A percentile compares a stretch with the other conserved stretches of the same genome.
Evolutionary conservation across 371 early-diverging fungal genomes (phyloP).

Genomic region (Rhizopus arrhizus): DNA sequence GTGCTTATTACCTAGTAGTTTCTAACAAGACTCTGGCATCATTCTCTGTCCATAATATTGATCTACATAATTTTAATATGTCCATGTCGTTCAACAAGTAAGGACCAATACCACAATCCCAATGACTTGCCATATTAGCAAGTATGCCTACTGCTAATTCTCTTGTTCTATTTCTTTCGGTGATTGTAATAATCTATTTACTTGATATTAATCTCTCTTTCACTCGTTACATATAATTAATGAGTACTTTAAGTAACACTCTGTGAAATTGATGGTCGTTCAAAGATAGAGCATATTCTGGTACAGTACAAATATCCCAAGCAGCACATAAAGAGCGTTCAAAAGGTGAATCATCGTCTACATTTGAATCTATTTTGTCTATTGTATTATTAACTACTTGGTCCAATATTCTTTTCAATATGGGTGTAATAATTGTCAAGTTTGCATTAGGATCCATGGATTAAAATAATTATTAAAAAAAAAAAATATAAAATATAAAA

Average conservation of each 20-base stretch:
- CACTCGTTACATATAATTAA: not conserved
- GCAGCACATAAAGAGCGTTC: conserved; percentile 47
- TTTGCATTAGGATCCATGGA: conserved; percentile 13
- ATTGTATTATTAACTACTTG: conserved; percentile 29
- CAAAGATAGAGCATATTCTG: conserved; percentile 36
- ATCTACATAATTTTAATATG: conserved; percentile 35
- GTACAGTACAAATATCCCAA: conserved; percentile 47
- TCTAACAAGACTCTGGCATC: conserved; percentile 45
- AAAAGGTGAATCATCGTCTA: conserved; percentile 45
- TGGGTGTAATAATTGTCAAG: conserved; percentile 31
- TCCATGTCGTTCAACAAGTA: conserved; percentile 40
- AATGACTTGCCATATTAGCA: conserved; percentile 49
- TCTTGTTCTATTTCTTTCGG: conserved; percentile 38
- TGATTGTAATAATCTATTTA: conserved; percentile 36
- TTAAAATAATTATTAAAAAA: conserved; percentile 7
- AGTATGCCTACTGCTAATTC: conserved; percentile 47
- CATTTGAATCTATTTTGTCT: conserved; percentile 20
- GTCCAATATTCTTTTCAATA: conserved; percentile 39
- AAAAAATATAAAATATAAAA: too few species aligned
- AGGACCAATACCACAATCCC: conserved; percentile 35
- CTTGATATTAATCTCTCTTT: not conserved
- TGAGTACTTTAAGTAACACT: conserved; percentile 40
- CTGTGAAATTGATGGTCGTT: conserved; percentile 32
- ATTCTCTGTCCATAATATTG: conserved; percentile 46
- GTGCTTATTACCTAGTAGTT: conserved; percentile 34